Evolutionary conservation across 192 early-diverging fungal genomes (phyloP).

Genomic region (Umbelopsis ramanniana): DNA sequence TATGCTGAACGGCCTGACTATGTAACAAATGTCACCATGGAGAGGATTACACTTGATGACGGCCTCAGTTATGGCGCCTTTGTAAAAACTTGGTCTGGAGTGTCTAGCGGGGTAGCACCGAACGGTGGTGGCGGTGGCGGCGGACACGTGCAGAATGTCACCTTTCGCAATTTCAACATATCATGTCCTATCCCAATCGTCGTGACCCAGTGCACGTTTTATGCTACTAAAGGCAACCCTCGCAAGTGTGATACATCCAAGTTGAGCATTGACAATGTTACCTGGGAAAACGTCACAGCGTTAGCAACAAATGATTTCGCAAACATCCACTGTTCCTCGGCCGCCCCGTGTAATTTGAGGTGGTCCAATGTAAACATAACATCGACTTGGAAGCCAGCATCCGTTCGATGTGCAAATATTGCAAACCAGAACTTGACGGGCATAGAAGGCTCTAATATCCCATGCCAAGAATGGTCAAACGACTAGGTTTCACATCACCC

Average conservation of each 20-base stretch:
- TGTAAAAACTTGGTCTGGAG: constrained; percentile 11
- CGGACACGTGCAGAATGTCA: constrained; percentile 19
- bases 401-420: constrained; percentile 1
- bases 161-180: background rate
- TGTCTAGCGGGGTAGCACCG: background rate
- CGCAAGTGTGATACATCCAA: constrained; percentile 2
- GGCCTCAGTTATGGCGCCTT: constrained; percentile 14
- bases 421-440: background rate
- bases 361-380: background rate
- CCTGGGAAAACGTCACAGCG: constrained; percentile 1
- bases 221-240: background rate
- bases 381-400: background rate
- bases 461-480: background rate
- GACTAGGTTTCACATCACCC: background rate
- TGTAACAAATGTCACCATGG: constrained; percentile 11
- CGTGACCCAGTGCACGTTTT: constrained; percentile 6
- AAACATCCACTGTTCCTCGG: background rate
- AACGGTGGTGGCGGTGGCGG: constrained; percentile 17
- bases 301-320: background rate
- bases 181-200: background rate
- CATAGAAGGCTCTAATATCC: constrained; percentile 10
- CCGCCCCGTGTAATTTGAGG: background rate
- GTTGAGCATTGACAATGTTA: background rate
- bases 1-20: background rate
- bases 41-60: background rate